phyloP scores from a whole-genome alignment of 2,329 filamentous ascomycete genomes.

The Colletotrichum tropicale region DNA sequence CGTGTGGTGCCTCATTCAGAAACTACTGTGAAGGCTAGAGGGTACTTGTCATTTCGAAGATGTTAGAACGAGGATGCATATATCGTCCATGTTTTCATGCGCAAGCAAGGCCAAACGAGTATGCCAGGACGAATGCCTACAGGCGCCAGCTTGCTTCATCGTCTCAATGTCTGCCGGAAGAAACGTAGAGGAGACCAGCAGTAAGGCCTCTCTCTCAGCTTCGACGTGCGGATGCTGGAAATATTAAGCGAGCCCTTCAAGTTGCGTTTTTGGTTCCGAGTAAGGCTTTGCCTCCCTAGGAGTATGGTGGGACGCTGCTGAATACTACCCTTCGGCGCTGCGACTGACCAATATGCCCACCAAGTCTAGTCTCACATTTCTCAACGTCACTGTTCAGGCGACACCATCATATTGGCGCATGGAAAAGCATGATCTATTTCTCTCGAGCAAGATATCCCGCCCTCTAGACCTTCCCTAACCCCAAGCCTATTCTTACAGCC shows the following conservation, averaged over 20 bases:
- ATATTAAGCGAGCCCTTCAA: background rate
- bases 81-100: background rate
- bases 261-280: background rate
- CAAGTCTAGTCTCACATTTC: background rate
- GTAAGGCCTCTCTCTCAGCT: background rate
- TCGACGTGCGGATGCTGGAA: background rate
- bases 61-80: background rate
- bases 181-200: background rate
- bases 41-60: background rate
- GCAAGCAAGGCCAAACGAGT: background rate
- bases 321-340: background rate
- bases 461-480: slow-evolving; percentile 17
- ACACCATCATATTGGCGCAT: background rate
- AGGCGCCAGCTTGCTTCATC: background rate
- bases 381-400: background rate
- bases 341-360: background rate
- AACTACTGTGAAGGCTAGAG: background rate
- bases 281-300: background rate
- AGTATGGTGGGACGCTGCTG: background rate
- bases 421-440: slow-evolving; percentile 20
- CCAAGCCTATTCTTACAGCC: slow-evolving; percentile 27
- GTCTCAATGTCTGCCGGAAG: background rate
- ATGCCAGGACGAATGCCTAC: background rate
- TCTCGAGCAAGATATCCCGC: slow-evolving; percentile 15
- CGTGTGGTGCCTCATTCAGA: background rate